Evolutionary conservation across 768 basidiomycete genomes (phyloP), one percentile per base, ranked within the genome.

Genomic region (Ephemerocybe angulata): DNA sequence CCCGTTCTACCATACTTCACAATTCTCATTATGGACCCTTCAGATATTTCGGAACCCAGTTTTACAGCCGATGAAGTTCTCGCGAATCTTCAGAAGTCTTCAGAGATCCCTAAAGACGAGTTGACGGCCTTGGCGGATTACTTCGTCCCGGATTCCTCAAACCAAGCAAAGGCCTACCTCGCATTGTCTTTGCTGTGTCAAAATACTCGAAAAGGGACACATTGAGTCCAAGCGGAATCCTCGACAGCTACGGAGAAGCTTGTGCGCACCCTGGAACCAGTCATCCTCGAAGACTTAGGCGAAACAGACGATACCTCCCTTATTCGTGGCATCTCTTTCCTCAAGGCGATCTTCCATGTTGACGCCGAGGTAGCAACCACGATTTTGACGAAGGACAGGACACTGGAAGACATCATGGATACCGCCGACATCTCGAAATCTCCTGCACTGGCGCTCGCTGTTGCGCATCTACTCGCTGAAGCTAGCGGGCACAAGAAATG

Each of bases 291-390:
- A 12, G 73, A 74, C 40, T 73, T 93, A 10, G 71, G 78, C 30
- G 84, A 85, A 42, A 77, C 80, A 2, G 73, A 81, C 19, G 84
- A 88, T 65, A 54, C 63, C 11, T 73, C 76, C 31, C 67, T 84
- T 25, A 70, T 86, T 17, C 69, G 73, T 13, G 85, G 83, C 11
- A 69, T 88, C 35, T 78, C 83, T 1, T 86, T 92, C 66, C 75
- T 93, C 47, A 74, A 79, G n/a, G 90, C 89, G 0, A 72, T 95
- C 19, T 91, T 93, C 63, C 90, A 93, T 65, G 83, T 93, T n/a
- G 90, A 92, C 60, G 79, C 84, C 69, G 71, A 78, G 50, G 72
- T 83, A 1, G 92, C 89, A 10, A 74, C 84, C 10, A 61, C 75
- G 22, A 82, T 95, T 51, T 84, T 93, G 54, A 68, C 72, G 33